Base-by-base conservation (phyloP, 192 early-diverging fungal species). In the Entophlyctis helioformis region DNA sequence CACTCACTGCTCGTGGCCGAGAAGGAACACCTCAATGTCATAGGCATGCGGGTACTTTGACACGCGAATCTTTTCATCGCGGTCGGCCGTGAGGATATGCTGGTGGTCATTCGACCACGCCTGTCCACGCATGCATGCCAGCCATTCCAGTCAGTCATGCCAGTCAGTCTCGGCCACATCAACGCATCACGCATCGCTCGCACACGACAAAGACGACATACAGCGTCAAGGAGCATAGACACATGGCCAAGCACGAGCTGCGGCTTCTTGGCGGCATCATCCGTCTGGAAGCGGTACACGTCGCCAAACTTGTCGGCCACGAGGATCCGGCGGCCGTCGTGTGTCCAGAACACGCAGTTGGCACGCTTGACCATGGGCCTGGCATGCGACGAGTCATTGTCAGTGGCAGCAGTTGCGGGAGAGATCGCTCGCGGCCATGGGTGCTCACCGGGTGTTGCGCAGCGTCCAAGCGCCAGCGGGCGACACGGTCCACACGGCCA, bases 1-100 rank as follows among this genome's bases (percentile, higher is more conserved):
- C 2, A 20, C 58, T 65, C 73, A 89, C 86, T 79, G 75, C 9
- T 69, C 86, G 60, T 99, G 96, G 11, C 92, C 94, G 15, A 99
- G 63, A 35, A 87, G 86, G 59, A 83, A 97, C 3, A 73, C 63
- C 51, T 88, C 74, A 54, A 99, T 93, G 49, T 85, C 88, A 57
- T 88, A 89, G 0, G 81, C 70, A 43, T 84, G 83, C 19, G 96
- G 96, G 57, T 82, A 97, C 27, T 68, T 65, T 45, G 86, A 90
- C n/a, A 99, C 68, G 8, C 96, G 83, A 46, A 99, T 82, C 62
- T 99, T 92, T 52, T 99, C 96, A 65, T 99, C 96, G 21, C 96
- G 84, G 57, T 99, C 96, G 36, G 84, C 77, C 9, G 96, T 92
- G 33, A 99, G 64, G 24, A 99, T 53, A 33, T 69, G 81, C 31